Evolutionary conservation across 805 yeast species (phyloP).

Genomic region (Cyberlindnera bimundalis): DNA sequence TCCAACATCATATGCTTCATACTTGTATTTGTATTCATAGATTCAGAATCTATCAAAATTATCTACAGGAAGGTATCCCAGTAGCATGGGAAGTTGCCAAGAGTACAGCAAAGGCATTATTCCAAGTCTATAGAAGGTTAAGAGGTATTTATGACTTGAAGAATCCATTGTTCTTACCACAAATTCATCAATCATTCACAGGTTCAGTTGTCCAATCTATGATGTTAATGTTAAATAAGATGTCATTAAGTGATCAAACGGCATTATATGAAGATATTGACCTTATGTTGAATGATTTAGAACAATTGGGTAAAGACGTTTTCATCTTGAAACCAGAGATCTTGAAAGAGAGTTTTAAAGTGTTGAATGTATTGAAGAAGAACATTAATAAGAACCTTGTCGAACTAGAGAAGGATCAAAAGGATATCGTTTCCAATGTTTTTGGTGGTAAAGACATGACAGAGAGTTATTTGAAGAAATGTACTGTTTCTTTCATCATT

Average conservation of each 20-base stretch:
- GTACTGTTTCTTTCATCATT: slow-evolving; percentile 28
- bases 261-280: slow-evolving; percentile 27
- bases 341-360: slow-evolving; percentile 28
- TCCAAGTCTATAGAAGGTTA: slow-evolving; percentile 28
- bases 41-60: slow-evolving; percentile 30
- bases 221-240: slow-evolving; percentile 27
- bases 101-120: slow-evolving; percentile 25
- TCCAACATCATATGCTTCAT: slow-evolving; percentile 31
- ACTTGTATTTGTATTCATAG: slow-evolving; percentile 32
- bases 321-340: slow-evolving; percentile 28
- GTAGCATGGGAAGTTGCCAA: slow-evolving; percentile 30
- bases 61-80: slow-evolving; percentile 26
- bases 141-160: slow-evolving; percentile 23
- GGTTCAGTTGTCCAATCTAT: slow-evolving; percentile 33
- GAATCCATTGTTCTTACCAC: slow-evolving; percentile 29
- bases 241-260: slow-evolving; percentile 20
- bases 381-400: slow-evolving; percentile 25
- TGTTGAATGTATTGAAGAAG: slow-evolving; percentile 25
- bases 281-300: slow-evolving; percentile 26
- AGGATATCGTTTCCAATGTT: slow-evolving; percentile 30
- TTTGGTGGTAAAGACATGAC: slow-evolving; percentile 32
- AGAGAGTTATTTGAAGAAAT: slow-evolving; percentile 28
- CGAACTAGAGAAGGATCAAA: slow-evolving; percentile 28
- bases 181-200: slow-evolving; percentile 32
- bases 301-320: slow-evolving; percentile 23